phyloP scores from a whole-genome alignment of 768 basidiomycete species.

The Cystofilobasidium bisporidii region DNA sequence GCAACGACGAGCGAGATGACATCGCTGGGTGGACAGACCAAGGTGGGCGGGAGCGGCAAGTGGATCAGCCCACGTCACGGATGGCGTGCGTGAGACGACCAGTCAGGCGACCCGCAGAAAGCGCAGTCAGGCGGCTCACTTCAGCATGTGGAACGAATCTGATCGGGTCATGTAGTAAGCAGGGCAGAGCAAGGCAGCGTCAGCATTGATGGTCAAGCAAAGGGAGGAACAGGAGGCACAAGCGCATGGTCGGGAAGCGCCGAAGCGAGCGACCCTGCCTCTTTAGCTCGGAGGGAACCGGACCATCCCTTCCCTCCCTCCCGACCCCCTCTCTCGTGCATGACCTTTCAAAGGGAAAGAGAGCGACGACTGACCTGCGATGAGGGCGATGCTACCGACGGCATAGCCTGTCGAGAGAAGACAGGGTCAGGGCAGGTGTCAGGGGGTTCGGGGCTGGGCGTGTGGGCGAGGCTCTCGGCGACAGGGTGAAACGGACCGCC shows the following conservation, averaged over 20 bases:
- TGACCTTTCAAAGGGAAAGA: too few species aligned
- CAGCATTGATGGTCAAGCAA: too few species aligned
- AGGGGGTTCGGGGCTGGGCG: not conserved
- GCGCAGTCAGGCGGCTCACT: conserved; percentile 50
- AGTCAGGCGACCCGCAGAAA: not conserved
- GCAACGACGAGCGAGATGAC: conserved; percentile 91
- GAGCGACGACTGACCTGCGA: conserved; percentile 52
- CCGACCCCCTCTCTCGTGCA: too few species aligned
- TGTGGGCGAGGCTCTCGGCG: not conserved
- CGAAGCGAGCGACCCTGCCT: conserved; percentile 5
- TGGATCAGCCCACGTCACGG: too few species aligned
- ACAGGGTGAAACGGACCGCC: conserved; percentile 13
- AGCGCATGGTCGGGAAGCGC: not conserved
- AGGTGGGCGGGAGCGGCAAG: not conserved
- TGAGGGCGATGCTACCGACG: conserved; percentile 87
- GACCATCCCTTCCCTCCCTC: not conserved
- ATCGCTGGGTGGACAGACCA: conserved; percentile 52
- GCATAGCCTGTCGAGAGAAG: conserved; percentile 59
- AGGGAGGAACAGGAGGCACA: too few species aligned
- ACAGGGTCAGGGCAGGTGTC: not conserved
- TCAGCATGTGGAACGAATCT: conserved; percentile 82
- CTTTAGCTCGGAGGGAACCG: not conserved
- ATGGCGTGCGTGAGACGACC: not conserved
- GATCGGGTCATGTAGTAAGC: not conserved
- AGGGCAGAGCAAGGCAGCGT: too few species aligned